A percentile compares a stretch with the other conserved stretches of the same genome.
Evolutionary conservation across 306 rosid species (phyloP).

Genomic region (Corylus heterophylla): DNA sequence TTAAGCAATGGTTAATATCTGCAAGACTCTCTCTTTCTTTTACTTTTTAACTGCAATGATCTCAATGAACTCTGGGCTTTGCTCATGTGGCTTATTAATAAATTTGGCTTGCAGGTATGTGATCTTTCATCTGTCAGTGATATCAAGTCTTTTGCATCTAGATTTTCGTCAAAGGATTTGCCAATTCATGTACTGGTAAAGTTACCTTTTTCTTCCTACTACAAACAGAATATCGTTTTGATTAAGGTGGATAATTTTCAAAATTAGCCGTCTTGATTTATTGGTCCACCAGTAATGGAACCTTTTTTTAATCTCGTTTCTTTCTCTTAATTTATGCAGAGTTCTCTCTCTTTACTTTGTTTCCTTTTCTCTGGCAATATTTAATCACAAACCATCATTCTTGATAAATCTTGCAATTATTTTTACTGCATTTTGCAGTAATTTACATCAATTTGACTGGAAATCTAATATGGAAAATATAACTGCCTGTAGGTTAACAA

Average conservation of each 20-base stretch:
- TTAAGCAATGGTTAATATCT: not conserved
- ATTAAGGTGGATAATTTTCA: not conserved
- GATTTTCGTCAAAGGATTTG: constrained; percentile 59
- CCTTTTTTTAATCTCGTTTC: not conserved
- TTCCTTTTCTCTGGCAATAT: constrained; percentile 1
- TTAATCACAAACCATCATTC: not conserved
- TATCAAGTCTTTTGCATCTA: constrained; percentile 65
- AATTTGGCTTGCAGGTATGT: constrained; percentile 65
- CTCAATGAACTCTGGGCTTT: constrained; percentile 3
- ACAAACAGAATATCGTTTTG: constrained; percentile 11
- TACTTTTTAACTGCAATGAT: not conserved
- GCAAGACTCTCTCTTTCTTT: not conserved
- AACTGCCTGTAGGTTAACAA: constrained; percentile 67
- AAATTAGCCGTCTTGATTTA: not conserved
- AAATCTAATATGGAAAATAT: constrained; percentile 27
- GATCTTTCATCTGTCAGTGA: constrained; percentile 79
- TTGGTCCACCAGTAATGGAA: not conserved
- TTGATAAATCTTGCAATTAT: not conserved
- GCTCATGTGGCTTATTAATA: constrained; percentile 26
- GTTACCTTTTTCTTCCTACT: not conserved
- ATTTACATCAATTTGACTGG: not conserved
- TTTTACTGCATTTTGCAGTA: not conserved
- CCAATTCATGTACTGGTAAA: constrained; percentile 85
- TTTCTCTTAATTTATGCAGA: not conserved
- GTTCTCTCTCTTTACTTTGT: not conserved